Evolutionary conservation across 148 eudicot genomes (phyloP).

Genomic region (Rhododendron molle): DNA sequence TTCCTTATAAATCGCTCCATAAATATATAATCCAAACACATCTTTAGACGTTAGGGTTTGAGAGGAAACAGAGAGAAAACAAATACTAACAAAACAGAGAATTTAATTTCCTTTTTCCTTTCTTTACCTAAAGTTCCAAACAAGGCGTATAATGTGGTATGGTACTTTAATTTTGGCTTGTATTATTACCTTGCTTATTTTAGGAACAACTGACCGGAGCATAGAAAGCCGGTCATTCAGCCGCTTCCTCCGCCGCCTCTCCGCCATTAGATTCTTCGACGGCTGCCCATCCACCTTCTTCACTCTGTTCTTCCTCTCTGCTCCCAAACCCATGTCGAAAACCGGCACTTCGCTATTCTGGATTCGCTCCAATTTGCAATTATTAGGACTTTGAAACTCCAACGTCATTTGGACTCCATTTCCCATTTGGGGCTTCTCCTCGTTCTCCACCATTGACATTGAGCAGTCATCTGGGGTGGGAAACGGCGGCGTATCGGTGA

Average conservation of each 20-base stretch:
- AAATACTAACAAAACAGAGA: too few relatives aligned
- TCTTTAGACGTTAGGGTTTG: neutral
- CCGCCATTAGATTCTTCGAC: constrained; percentile 56
- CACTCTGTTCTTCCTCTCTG: constrained; percentile 16
- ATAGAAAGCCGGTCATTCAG: constrained; percentile 48
- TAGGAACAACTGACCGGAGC: constrained; percentile 55
- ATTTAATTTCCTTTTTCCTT: too few relatives aligned
- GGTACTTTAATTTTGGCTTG: too few relatives aligned
- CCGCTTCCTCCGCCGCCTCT: constrained; percentile 45
- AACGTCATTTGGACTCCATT: constrained; percentile 8
- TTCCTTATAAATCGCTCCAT: neutral
- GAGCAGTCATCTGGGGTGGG: neutral
- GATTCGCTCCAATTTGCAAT: neutral
- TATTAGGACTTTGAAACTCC: neutral
- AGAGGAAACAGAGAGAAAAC: too few relatives aligned
- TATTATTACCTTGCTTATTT: constrained; percentile 42
- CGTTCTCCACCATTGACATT: constrained; percentile 14
- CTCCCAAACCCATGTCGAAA: constrained; percentile 2
- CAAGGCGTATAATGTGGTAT: too few relatives aligned
- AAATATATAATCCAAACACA: neutral
- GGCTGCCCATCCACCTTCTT: constrained; percentile 35
- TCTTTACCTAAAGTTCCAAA: neutral
- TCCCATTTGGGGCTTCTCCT: constrained; percentile 10
- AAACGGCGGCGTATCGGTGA: neutral
- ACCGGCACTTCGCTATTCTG: neutral